Percentiles rank a stretch among this genome's conserved stretches.
Conservation (phyloP, 2,329 filamentous ascomycete species). For the Fusarium austroafricanum region DNA sequence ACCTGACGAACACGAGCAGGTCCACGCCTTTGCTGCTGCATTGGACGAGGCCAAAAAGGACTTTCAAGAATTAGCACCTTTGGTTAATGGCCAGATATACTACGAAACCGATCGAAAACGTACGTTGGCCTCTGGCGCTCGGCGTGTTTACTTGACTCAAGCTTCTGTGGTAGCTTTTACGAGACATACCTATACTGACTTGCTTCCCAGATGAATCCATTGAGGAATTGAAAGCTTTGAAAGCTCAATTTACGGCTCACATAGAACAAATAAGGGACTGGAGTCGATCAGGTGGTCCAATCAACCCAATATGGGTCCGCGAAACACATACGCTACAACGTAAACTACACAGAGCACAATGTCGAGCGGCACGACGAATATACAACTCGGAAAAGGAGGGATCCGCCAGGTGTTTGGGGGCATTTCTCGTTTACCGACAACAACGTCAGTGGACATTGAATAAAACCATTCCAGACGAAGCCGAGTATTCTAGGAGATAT, state of each 20-base stretch:
- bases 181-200: constrained; percentile 9
- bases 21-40: constrained; percentile 64
- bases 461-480: constrained; percentile 40
- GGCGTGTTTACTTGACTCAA: background rate
- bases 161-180: background rate
- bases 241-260: constrained; percentile 60
- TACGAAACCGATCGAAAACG: constrained; percentile 68
- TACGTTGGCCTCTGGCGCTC: constrained; percentile 49
- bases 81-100: constrained; percentile 67
- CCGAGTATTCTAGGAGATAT: constrained; percentile 53
- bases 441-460: constrained; percentile 55
- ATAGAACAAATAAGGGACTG: constrained; percentile 65
- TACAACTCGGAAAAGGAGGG: constrained; percentile 63
- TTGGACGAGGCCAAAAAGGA: constrained; percentile 70
- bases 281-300: constrained; percentile 65
- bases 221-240: constrained; percentile 60
- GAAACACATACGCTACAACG: constrained; percentile 62
- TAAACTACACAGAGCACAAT: constrained; percentile 68
- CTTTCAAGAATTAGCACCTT: constrained; percentile 67
- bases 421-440: constrained; percentile 64
- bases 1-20: constrained; percentile 69
- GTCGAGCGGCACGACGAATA: constrained; percentile 67
- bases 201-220: constrained; percentile 62
- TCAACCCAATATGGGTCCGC: constrained; percentile 66
- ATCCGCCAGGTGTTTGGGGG: constrained; percentile 64